phyloP scores from a whole-genome alignment of 2,329 filamentous ascomycete species.

The Colletotrichum limetticola region DNA sequence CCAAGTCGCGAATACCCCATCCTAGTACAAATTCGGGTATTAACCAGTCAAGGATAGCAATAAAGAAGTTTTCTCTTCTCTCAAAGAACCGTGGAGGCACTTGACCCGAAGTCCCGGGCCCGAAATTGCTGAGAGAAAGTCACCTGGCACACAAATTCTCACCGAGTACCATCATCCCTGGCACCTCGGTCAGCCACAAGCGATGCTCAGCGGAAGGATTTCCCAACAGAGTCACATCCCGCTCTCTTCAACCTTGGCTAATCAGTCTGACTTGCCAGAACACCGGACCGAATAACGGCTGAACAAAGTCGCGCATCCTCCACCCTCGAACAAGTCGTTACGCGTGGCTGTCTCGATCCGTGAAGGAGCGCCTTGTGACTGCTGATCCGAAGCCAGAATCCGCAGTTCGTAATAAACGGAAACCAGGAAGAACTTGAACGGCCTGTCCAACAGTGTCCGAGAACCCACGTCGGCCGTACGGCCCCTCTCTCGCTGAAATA shows the following conservation, averaged over 20 bases:
- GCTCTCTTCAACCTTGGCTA: not conserved
- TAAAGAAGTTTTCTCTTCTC: not conserved
- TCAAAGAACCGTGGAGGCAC: constrained; percentile 5
- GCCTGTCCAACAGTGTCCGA: not conserved
- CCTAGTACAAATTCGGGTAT: no score
- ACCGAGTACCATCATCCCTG: constrained; percentile 15
- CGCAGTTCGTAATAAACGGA: not conserved
- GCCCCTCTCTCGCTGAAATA: not conserved
- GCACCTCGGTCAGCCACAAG: constrained; percentile 12
- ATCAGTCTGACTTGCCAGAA: not conserved
- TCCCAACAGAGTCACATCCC: constrained; percentile 25
- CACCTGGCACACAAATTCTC: constrained; percentile 8
- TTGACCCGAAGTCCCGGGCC: constrained; percentile 21
- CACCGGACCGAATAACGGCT: constrained; percentile 19
- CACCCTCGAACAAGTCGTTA: not conserved
- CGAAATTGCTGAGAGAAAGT: not conserved
- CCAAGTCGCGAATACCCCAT: not conserved
- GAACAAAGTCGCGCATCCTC: not conserved
- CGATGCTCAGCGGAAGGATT: constrained; percentile 12
- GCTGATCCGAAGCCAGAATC: not conserved
- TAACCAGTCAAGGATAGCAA: not conserved
- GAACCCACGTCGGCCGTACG: constrained; percentile 8
- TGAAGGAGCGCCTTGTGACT: not conserved
- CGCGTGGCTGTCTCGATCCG: not conserved
- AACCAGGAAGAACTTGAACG: not conserved